These are phyloP conservation scores for Heliosperma pusillum DNA, from an alignment of 148 eudicot genomes.

Conservation along the genomic window DNA sequence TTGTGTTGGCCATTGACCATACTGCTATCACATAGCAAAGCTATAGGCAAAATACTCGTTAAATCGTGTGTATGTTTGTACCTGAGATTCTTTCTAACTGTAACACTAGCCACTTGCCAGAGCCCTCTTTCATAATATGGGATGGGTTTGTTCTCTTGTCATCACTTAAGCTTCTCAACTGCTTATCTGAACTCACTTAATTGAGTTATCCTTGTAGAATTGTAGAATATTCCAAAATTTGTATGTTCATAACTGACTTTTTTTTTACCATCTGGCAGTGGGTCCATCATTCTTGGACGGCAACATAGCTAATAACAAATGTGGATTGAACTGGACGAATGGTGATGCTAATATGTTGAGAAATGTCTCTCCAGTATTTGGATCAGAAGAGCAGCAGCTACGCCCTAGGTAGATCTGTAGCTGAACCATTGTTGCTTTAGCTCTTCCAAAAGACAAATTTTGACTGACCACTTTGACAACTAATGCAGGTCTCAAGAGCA, in stretches of 20 bases:
- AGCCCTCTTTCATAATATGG: neutral
- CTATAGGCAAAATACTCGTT: neutral
- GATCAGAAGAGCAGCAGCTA: slow-evolving; percentile 17
- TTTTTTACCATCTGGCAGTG: slow-evolving; percentile 17
- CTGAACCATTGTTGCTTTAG: neutral
- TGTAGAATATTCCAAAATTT: neutral
- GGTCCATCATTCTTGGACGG: slow-evolving; percentile 16
- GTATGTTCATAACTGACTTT: slow-evolving; percentile 1
- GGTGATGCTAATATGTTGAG: slow-evolving; percentile 18
- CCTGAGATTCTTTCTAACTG: neutral
- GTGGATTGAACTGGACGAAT: slow-evolving; percentile 21
- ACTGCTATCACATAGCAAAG: neutral
- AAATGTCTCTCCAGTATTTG: slow-evolving; percentile 19
- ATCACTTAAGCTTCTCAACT: slow-evolving; percentile 1
- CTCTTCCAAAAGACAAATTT: neutral
- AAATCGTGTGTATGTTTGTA: neutral
- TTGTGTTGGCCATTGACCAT: slow-evolving; percentile 1
- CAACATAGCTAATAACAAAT: slow-evolving; percentile 19
- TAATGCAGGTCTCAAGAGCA: slow-evolving; percentile 26
- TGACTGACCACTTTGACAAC: slow-evolving; percentile 9
- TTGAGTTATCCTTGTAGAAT: neutral
- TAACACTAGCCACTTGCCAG: neutral
- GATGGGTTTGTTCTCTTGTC: neutral
- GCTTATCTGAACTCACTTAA: neutral
- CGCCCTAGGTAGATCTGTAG: slow-evolving; percentile 23